These are phyloP conservation scores for Thinopyrum elongatum DNA, from an alignment of 176 grass and related monocot genomes.

Conservation along the genomic window DNA sequence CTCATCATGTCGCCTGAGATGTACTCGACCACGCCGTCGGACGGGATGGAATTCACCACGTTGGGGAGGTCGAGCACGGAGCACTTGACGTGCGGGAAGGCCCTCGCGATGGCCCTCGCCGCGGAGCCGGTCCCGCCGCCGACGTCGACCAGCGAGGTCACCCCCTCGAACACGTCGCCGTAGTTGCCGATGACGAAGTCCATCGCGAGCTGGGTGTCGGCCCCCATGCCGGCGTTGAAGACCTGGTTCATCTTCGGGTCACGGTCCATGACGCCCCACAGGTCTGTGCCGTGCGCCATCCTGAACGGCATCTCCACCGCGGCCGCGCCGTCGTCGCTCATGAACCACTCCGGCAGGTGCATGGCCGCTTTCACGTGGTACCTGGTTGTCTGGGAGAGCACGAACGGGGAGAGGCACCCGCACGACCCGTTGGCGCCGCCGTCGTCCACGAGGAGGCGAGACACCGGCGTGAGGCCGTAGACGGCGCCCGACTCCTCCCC, in stretches of 20 bases:
- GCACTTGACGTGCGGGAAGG: constrained; percentile 46
- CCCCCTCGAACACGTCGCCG: constrained; percentile 25
- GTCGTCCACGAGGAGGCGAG: constrained; percentile 21
- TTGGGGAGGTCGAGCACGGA: constrained; percentile 45
- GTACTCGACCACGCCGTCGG: constrained; percentile 8
- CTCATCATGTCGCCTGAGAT: constrained; percentile 49
- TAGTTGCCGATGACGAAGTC: neutral
- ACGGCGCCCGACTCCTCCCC: neutral
- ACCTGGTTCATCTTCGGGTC: neutral
- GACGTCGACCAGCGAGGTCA: constrained; percentile 46
- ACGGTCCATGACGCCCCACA: neutral
- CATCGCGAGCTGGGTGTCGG: neutral
- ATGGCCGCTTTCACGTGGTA: neutral
- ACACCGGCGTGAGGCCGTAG: constrained; percentile 44
- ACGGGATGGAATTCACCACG: constrained; percentile 2
- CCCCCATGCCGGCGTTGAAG: constrained; percentile 34
- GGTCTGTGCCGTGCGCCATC: neutral
- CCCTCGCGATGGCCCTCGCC: constrained; percentile 14
- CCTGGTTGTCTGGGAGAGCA: neutral
- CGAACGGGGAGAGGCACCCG: neutral
- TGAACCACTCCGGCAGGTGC: constrained; percentile 37
- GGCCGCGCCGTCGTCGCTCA: neutral
- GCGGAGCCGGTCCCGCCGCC: constrained; percentile 36
- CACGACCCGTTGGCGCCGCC: neutral
- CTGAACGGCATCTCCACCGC: constrained; percentile 5